Evolutionary conservation across 306 rosid species (phyloP).

Genomic region (Urtica urens): DNA sequence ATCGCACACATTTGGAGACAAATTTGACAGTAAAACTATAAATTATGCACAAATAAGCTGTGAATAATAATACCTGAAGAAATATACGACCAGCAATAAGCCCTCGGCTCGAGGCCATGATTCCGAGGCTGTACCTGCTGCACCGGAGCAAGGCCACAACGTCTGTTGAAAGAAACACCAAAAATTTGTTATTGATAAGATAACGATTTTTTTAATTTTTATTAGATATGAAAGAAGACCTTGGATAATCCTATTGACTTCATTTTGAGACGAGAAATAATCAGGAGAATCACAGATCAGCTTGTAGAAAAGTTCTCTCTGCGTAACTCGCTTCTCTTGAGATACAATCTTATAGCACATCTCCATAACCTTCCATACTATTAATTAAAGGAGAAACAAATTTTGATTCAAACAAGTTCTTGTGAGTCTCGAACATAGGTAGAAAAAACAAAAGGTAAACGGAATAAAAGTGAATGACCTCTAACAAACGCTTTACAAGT

Average conservation of each 20-base stretch:
- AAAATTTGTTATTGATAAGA: not conserved
- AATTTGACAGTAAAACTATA: too few relatives aligned
- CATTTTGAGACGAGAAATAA: slow-evolving; percentile 60
- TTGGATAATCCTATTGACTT: slow-evolving; percentile 77
- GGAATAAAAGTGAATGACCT: slow-evolving; percentile 25
- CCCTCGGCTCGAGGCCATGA: slow-evolving; percentile 93
- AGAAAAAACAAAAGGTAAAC: not conserved
- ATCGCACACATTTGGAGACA: not conserved
- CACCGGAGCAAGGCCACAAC: slow-evolving; percentile 82
- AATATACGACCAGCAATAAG: slow-evolving; percentile 66
- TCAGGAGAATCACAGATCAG: slow-evolving; percentile 60
- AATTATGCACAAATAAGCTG: not conserved
- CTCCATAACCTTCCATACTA: slow-evolving; percentile 92
- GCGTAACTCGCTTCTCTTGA: slow-evolving; percentile 70
- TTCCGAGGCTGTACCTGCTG: slow-evolving; percentile 86
- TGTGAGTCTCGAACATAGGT: slow-evolving; percentile 4
- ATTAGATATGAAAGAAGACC: slow-evolving; percentile 23
- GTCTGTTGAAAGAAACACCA: slow-evolving; percentile 33
- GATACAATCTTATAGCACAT: slow-evolving; percentile 63
- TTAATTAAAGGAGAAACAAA: slow-evolving; percentile 2
- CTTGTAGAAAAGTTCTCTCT: slow-evolving; percentile 88
- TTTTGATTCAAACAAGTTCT: not conserved
- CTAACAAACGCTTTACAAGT: slow-evolving; percentile 67
- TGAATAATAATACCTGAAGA: slow-evolving; percentile 34
- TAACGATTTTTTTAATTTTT: not conserved